Evolutionary conservation across 768 basidiomycete genomes (phyloP), one percentile per base, ranked within the genome.

Genomic region (Russula ochroleuca): DNA sequence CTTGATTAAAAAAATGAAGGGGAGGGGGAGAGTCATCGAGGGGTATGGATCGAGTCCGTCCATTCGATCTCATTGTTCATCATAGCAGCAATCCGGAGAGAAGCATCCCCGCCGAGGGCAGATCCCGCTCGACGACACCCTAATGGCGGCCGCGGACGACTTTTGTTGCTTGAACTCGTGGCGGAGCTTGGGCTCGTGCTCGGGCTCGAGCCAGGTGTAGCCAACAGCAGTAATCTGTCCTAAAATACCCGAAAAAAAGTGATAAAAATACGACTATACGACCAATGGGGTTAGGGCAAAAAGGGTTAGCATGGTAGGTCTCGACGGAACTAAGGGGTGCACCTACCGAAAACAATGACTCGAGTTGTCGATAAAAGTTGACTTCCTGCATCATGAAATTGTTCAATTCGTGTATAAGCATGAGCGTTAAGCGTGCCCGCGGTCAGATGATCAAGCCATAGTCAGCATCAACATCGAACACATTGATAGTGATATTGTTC

Each of bases 321-420:
- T 9, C 17, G 6, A 47, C 15, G 1, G n/a, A 5, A 25, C 6
- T 28, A 37, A n/a, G 47, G 50, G 11, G 17, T 19, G n/a, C 45
- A 4, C n/a, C 76, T 19, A 82, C 81, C 14, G 2, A 40, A 69
- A 86, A 86, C 0, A 76, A 76, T 3, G 72, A 54, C 61, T 77
- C 78, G 31, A 86, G 72, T 59, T 73, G 72, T 1, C 74, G 68
- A 63, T 84, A 81, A 64, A 73, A 81, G 55, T 82, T 79, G n/a
- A 83, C 68, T 67, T 81, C 77, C n/a, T 71, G 69, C 85, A 86
- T 85, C 5, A 85, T 86, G 64, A 75, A 84, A 64, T 82, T 83
- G 69, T 82, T 81, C 62, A 85, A 68, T 62, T 86, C 85, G 62
- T 86, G 85, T 5, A 80, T 80, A 59, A 85, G 72, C 55, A 84